Percentiles rank a stretch among this genome's conserved stretches.
phyloP scores from a whole-genome alignment of 352 stramenopile species.

The Phytopythium kandeliae region DNA sequence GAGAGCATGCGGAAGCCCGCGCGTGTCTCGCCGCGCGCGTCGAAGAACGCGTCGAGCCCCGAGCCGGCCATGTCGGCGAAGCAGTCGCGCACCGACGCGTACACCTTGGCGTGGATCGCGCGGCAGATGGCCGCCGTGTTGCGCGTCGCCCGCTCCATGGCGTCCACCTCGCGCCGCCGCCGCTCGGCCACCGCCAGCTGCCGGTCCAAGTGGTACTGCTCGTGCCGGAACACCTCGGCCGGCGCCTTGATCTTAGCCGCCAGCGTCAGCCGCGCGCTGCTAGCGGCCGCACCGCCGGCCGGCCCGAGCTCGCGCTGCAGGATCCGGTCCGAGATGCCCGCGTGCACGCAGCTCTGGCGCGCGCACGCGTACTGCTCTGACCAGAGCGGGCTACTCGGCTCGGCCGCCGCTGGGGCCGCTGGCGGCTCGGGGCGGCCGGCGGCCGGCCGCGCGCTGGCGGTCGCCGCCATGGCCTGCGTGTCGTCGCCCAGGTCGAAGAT shows the following conservation, averaged over 20 bases:
- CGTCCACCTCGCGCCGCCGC: conserved; percentile 42
- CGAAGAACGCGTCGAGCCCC: conserved; percentile 41
- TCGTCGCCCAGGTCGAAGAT: conserved; percentile 42
- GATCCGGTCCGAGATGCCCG: conserved; percentile 63
- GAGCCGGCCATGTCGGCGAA: conserved; percentile 43
- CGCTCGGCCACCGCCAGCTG: conserved; percentile 36
- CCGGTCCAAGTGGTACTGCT: conserved; percentile 53
- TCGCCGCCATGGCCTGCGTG: conserved; percentile 16
- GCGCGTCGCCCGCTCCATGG: conserved; percentile 52
- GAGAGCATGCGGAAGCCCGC: conserved; percentile 65
- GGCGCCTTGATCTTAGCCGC: conserved; percentile 47
- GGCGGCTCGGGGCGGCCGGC: too few species aligned
- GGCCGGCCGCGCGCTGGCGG: conserved; percentile 14
- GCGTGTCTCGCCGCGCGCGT: conserved; percentile 35
- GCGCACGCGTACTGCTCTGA: conserved; percentile 42
- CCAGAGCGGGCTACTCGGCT: conserved; percentile 16
- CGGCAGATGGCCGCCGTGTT: conserved; percentile 59
- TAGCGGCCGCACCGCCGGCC: conserved; percentile 1
- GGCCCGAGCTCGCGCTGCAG: conserved; percentile 37
- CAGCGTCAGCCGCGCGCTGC: conserved; percentile 14
- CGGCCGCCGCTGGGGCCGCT: conserved; percentile 8
- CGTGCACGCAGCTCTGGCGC: conserved; percentile 62
- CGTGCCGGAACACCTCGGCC: conserved; percentile 51
- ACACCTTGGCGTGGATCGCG: conserved; percentile 38
- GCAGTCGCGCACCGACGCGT: conserved; percentile 38